Conservation (phyloP, 345 rosid genomes). For the Mercurialis annua region DNA sequence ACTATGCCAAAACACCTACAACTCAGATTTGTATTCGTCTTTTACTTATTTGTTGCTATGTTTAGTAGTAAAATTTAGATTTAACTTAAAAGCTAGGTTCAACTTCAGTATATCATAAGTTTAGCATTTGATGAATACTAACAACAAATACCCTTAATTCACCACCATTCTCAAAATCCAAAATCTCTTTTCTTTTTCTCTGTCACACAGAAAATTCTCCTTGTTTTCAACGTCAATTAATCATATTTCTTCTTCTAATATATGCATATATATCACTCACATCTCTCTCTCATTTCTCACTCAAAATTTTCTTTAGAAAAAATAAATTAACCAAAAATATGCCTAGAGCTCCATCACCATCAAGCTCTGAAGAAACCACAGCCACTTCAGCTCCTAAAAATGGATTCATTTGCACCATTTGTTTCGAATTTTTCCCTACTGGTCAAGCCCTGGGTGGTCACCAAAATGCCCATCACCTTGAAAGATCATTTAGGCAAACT, state of each 20-base stretch:
- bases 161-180: neutral
- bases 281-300: neutral
- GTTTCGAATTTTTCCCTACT: neutral
- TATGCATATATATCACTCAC: no score
- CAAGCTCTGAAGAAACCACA: neutral
- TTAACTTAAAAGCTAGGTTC: no score
- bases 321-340: neutral
- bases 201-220: neutral
- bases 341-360: neutral
- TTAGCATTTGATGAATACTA: no score
- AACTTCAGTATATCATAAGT: no score
- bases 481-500: neutral
- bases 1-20: neutral
- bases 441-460: slow-evolving; percentile 17
- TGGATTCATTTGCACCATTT: neutral
- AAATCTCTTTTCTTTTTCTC: neutral
- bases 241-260: neutral
- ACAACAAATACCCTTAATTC: no score
- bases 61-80: neutral
- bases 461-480: neutral
- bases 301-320: neutral
- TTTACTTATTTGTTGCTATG: neutral
- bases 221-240: slow-evolving; percentile 2
- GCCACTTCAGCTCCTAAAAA: neutral
- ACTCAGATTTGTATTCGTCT: neutral